Evolutionary conservation across 225 moss, liverwort and hornwort species (phyloP), one percentile per base, ranked within the genome.

Genomic region (Takakia lepidozioides): DNA sequence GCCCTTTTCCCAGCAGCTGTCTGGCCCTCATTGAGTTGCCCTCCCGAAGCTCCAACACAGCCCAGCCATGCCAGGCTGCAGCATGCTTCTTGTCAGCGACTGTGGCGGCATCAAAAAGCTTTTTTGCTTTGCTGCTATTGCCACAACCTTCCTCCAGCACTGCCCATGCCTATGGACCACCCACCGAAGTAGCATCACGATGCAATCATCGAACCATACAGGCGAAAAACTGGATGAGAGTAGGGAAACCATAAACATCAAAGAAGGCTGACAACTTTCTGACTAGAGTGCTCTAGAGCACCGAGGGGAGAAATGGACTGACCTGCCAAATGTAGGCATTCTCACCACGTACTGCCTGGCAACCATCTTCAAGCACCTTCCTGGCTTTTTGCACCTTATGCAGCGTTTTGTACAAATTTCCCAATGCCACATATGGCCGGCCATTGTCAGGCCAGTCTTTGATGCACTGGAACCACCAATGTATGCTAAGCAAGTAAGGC

Each of bases 321-420:
- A 98, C 95, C 90, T 91, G 95, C 95, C 90, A 98, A 59, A 98
- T 74, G 65, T 75, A 98, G 23, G 95, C 76, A 58, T 98, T 91
- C 53, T 91, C 95, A 62, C 95, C 90, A 41, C 90, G 75, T 54
- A 75, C 77, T 56, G 95, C 85, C 71, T 98, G 95, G 47, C 95
- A 98, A 40, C 95, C 95, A 62, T 64, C 80, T 59, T 98, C 95
- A 63, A 84, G 87, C 18, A 91, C 65, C 67, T 53, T 72, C 59
- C 95, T 71, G 18, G 95, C 87, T 36, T 90, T 87, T 67, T 78
- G 73, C 17, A 83, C 52, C 56, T 67, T 71, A 9, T 82, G 82
- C 36, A 68, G 55, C 54, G 71, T 69, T 54, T 70, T 66, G 20
- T 84, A 46, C 37, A 75, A 62, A 41, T 84, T 90, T 47, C 85